A percentile compares a stretch with the other conserved stretches of the same genome.
Conservation (phyloP, 257 asterid species). For the Petunia axillaris region DNA sequence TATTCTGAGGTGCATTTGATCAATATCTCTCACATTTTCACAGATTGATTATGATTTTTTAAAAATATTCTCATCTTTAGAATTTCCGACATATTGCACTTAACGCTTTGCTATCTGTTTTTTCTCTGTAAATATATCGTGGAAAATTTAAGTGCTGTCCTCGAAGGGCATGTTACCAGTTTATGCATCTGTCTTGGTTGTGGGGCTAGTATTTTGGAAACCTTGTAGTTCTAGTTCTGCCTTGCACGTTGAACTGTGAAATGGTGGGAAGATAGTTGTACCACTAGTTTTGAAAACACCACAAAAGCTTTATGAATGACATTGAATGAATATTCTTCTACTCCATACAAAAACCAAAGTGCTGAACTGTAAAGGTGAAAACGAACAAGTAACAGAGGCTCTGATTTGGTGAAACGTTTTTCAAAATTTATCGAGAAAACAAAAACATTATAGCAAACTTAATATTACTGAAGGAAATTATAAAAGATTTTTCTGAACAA, state of each 20-base stretch:
- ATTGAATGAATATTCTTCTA: neutral
- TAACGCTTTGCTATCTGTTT: neutral
- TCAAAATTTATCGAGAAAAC: neutral
- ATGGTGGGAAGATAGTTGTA: neutral
- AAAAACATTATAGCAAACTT: neutral
- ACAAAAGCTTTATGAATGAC: neutral
- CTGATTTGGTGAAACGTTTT: slow-evolving; percentile 16
- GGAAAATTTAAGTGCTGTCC: slow-evolving; percentile 1
- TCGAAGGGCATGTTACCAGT: slow-evolving; percentile 6
- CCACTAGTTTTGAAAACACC: neutral
- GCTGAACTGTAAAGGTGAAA: slow-evolving; percentile 12
- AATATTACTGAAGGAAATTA: neutral
- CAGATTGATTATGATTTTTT: slow-evolving; percentile 20
- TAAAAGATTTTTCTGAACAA: neutral
- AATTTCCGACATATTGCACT: neutral
- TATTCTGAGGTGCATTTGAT: slow-evolving; percentile 71
- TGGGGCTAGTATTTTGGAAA: neutral
- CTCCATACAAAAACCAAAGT: neutral
- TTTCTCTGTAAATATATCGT: neutral
- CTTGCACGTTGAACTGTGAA: neutral
- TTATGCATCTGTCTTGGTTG: slow-evolving; percentile 11
- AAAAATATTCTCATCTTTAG: neutral
- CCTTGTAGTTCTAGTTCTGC: neutral
- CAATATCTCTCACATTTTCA: slow-evolving; percentile 22
- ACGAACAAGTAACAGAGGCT: slow-evolving; percentile 4